Percentiles rank a stretch among this genome's conserved stretches.
Evolutionary conservation across 257 asterid species (phyloP).

Genomic region (Jacaranda copaia): DNA sequence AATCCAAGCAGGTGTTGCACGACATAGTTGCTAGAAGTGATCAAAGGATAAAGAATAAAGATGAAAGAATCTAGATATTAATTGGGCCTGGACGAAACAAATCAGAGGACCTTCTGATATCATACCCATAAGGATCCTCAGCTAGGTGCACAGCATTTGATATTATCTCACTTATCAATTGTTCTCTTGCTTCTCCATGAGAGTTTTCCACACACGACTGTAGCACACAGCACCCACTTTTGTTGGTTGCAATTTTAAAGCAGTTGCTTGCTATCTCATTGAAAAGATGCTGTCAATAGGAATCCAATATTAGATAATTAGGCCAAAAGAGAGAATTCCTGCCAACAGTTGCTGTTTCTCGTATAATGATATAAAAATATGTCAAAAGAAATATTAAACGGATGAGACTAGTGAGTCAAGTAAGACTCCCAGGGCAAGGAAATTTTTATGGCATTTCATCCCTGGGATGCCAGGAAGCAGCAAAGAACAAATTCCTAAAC

Average conservation of each 20-base stretch:
- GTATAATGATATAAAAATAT: not conserved
- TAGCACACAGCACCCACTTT: conserved; percentile 79
- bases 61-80: conserved; percentile 1
- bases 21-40: conserved; percentile 71
- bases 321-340: conserved; percentile 1
- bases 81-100: conserved; percentile 12
- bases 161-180: conserved; percentile 54
- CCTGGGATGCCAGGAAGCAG: not conserved
- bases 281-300: conserved; percentile 57
- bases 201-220: conserved; percentile 66
- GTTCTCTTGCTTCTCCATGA: conserved; percentile 56
- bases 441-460: not conserved
- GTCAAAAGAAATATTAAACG: conserved; percentile 6
- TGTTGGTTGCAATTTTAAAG: conserved; percentile 65
- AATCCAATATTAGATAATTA: conserved; percentile 37
- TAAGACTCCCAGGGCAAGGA: too few species aligned
- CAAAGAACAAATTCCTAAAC: not conserved
- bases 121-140: conserved; percentile 80
- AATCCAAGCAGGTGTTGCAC: conserved; percentile 72
- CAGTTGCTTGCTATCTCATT: conserved; percentile 54
- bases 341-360: not conserved
- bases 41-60: conserved; percentile 21
- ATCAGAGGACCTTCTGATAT: conserved; percentile 14
- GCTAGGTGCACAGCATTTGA: conserved; percentile 59
- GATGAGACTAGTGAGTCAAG: not conserved